A percentile compares a stretch with the other conserved stretches of the same genome.
Evolutionary conservation across 805 yeast genomes (phyloP).

Genomic region (Cyberlindnera euphorbiiphila): DNA sequence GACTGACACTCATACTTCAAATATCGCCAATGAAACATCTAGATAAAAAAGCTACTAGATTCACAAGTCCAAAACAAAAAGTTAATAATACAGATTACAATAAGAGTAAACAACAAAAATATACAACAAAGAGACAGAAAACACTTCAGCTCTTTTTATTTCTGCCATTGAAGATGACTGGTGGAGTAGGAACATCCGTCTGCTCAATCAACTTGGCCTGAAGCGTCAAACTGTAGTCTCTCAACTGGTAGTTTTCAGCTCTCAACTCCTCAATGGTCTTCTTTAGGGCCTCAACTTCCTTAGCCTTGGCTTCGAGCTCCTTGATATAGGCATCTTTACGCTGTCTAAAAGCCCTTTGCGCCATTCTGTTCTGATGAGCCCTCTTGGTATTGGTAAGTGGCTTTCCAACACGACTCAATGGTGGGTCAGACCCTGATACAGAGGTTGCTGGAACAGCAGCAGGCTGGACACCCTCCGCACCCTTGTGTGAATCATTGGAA

Average conservation of each 20-base stretch:
- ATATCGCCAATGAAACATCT: too few species aligned
- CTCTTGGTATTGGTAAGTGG: slow-evolving; percentile 67
- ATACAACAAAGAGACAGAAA: too few species aligned
- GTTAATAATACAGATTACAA: background rate
- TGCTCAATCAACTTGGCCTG: slow-evolving; percentile 62
- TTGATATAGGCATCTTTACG: slow-evolving; percentile 78
- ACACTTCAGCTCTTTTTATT: slow-evolving; percentile 7
- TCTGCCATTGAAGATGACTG: slow-evolving; percentile 25
- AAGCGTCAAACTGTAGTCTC: slow-evolving; percentile 67
- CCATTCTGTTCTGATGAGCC: slow-evolving; percentile 88
- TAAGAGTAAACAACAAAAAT: too few species aligned
- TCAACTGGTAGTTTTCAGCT: slow-evolving; percentile 64
- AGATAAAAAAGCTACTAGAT: too few species aligned
- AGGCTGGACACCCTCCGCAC: background rate
- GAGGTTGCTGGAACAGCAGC: slow-evolving; percentile 1
- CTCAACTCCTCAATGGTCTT: slow-evolving; percentile 64
- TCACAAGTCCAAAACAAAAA: too few species aligned
- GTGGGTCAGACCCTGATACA: slow-evolving; percentile 1
- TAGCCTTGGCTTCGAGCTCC: slow-evolving; percentile 70
- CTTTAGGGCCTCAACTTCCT: slow-evolving; percentile 57
- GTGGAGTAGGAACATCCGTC: slow-evolving; percentile 41
- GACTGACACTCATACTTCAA: too few species aligned
- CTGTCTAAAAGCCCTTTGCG: slow-evolving; percentile 87
- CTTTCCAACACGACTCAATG: slow-evolving; percentile 25
- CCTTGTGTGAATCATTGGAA: slow-evolving; percentile 13